Base-by-base conservation (phyloP, 306 rosid species). In the Betula pendula region DNA sequence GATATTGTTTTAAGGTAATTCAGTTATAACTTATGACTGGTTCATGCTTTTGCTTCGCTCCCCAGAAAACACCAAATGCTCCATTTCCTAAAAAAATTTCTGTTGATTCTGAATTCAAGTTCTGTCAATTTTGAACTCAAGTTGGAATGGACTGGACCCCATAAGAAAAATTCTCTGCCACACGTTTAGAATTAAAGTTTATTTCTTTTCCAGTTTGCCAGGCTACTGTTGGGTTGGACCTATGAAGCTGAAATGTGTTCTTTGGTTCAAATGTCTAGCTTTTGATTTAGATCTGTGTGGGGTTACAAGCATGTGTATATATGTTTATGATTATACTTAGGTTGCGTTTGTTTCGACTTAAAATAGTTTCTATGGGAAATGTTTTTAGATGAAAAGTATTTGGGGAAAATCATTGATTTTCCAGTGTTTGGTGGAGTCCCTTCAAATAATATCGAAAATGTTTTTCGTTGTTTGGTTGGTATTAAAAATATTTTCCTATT, bases 1-100 rank as follows among this genome's bases (percentile, higher is more conserved):
- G 99, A 95, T 88, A 92, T 92, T 58, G 88, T 95, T 79, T 92
- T 92, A 86, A 89, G 99, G 99, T 92, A 79, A 50, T 49, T 66
- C 81, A 66, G 60, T 68, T 75, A 17, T 75, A 12, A 47, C 15
- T 45, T 45, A 4, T 10, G 77, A 42, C 48, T 20, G 43, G 25
- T 73, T 73, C n/a, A 19, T 71, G 51, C 47, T 76, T 81, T 76
- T 71, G 49, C 43, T 70, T 81, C 63, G 52, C 73, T 66, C 12
- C 16, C 68, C 5, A 8, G 25, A 19, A 65, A 73, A 71, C 33
- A 22, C 29, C 8, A 44, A 70, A 35, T n/a, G 51, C 71, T 44
- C 43, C 68, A 11, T n/a, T 44, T 43, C 8, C 50, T 44, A 29
- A 29, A 29, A 29, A 29, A 29, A 55, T 20, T 20, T 55, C 8